A percentile compares a stretch with the other conserved stretches of the same genome.
Conservation (phyloP, 2,329 filamentous ascomycete genomes). For the Scedosporium boydii region DNA sequence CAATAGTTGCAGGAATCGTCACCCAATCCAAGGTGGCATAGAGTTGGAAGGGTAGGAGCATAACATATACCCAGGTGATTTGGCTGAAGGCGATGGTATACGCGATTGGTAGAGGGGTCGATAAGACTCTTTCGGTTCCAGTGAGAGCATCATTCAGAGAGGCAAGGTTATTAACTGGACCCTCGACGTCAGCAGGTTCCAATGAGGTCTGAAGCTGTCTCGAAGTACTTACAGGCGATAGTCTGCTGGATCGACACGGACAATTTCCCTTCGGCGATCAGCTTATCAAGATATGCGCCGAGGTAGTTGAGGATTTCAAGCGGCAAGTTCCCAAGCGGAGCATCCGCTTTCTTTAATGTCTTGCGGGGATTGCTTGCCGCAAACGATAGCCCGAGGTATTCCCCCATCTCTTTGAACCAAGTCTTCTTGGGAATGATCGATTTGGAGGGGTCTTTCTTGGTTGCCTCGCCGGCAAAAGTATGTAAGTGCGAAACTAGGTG, state of each 20-base stretch:
- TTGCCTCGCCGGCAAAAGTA: conserved; percentile 57
- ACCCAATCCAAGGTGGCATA: conserved; percentile 55
- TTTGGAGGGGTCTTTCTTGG: conserved; percentile 24
- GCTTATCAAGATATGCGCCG: conserved; percentile 53
- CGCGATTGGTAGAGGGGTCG: conserved; percentile 71
- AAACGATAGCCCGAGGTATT: conserved; percentile 68
- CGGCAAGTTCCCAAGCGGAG: conserved; percentile 72
- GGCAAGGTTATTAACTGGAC: conserved; percentile 42
- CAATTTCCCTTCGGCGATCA: conserved; percentile 46
- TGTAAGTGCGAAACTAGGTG: conserved; percentile 64
- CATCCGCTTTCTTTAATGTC: conserved; percentile 60
- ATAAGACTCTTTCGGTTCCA: conserved; percentile 67
- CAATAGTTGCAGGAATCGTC: conserved; percentile 62
- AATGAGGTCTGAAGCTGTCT: not conserved
- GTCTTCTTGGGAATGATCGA: conserved; percentile 30
- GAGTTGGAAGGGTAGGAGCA: conserved; percentile 75
- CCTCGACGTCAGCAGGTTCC: not conserved
- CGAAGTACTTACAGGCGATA: conserved; percentile 28
- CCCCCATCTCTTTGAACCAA: conserved; percentile 55
- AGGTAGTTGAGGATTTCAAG: conserved; percentile 71
- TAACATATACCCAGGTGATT: conserved; percentile 77
- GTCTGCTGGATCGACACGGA: conserved; percentile 49
- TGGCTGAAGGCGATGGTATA: conserved; percentile 79
- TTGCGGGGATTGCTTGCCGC: conserved; percentile 71
- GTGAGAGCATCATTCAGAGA: conserved; percentile 63